Evolutionary conservation across 2,329 filamentous ascomycete genomes (phyloP).

Genomic region (Penicillium sp.): DNA sequence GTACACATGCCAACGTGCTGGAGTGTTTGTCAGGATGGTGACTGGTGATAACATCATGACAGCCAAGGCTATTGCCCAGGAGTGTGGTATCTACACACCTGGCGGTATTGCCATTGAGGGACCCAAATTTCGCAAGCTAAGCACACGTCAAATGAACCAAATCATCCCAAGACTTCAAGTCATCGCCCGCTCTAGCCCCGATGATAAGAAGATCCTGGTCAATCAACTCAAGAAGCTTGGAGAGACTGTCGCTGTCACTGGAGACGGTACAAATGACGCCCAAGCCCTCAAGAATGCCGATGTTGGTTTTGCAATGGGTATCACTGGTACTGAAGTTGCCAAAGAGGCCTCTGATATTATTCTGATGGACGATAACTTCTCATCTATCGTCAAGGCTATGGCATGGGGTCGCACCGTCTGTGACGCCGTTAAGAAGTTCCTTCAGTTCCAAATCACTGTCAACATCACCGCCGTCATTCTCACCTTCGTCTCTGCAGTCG

Average conservation of each 20-base stretch:
- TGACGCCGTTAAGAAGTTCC: slow-evolving; percentile 73
- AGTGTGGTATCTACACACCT: slow-evolving; percentile 70
- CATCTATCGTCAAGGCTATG: slow-evolving; percentile 79
- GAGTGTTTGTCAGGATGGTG: slow-evolving; percentile 80
- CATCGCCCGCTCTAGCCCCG: slow-evolving; percentile 69
- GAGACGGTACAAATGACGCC: slow-evolving; percentile 80
- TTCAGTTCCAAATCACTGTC: slow-evolving; percentile 55
- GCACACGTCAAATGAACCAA: slow-evolving; percentile 61
- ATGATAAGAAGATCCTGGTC: slow-evolving; percentile 73
- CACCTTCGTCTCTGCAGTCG: slow-evolving; percentile 63
- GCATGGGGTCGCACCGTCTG: slow-evolving; percentile 78
- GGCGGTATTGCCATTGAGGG: slow-evolving; percentile 74
- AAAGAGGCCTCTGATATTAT: slow-evolving; percentile 85
- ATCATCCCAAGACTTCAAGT: slow-evolving; percentile 69
- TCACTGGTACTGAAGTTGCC: slow-evolving; percentile 77
- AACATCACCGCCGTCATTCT: slow-evolving; percentile 67
- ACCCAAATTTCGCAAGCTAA: slow-evolving; percentile 72
- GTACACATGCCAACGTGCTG: slow-evolving; percentile 68
- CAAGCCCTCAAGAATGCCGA: slow-evolving; percentile 78
- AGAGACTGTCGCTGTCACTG: slow-evolving; percentile 78
- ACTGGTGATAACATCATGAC: slow-evolving; percentile 80
- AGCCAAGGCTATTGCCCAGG: slow-evolving; percentile 72
- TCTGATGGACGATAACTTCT: slow-evolving; percentile 84
- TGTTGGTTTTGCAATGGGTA: slow-evolving; percentile 83
- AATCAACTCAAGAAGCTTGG: slow-evolving; percentile 68